Conservation (phyloP, 1,284 basidiomycete genomes). For the Malassezia caprae region DNA sequence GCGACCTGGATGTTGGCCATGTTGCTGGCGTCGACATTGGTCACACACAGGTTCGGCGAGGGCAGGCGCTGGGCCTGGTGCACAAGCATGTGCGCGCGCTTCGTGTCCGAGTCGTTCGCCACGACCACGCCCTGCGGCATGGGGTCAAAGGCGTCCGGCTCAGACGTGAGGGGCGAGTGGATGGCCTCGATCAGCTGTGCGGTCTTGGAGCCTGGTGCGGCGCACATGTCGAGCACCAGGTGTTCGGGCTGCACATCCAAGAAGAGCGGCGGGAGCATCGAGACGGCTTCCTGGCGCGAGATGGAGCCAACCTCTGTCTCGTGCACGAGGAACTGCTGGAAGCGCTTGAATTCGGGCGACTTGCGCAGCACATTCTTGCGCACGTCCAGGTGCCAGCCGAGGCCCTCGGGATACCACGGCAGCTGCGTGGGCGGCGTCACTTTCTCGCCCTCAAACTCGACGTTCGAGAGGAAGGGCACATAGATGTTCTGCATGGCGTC, state of each 20-base stretch:
- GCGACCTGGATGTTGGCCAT: slow-evolving; percentile 54
- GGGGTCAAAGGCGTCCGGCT: slow-evolving; percentile 37
- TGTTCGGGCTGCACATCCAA: slow-evolving; percentile 65
- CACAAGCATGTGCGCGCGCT: slow-evolving; percentile 89
- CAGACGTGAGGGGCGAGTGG: slow-evolving; percentile 52
- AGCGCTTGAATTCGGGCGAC: slow-evolving; percentile 84
- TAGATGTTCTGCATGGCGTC: slow-evolving; percentile 52
- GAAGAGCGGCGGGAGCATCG: slow-evolving; percentile 93
- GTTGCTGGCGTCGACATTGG: slow-evolving; percentile 85
- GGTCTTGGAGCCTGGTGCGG: slow-evolving; percentile 97
- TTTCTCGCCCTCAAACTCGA: slow-evolving; percentile 65
- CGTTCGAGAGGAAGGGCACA: slow-evolving; percentile 65
- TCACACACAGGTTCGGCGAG: slow-evolving; percentile 82
- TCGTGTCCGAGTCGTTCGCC: slow-evolving; percentile 84
- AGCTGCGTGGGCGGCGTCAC: slow-evolving; percentile 66
- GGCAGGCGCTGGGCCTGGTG: slow-evolving; percentile 94
- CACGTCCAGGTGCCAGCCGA: slow-evolving; percentile 92
- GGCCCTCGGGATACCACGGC: slow-evolving; percentile 82
- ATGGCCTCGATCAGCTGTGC: slow-evolving; percentile 82
- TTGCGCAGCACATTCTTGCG: slow-evolving; percentile 81
- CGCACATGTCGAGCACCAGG: slow-evolving; percentile 78
- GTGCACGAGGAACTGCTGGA: slow-evolving; percentile 91
- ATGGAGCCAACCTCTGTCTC: slow-evolving; percentile 97
- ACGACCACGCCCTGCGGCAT: slow-evolving; percentile 60
- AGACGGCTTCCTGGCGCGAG: slow-evolving; percentile 92